Conservation (phyloP, 306 rosid genomes). For the peach (Prunus persica) region Prunus_persica_NCBIv2 NC_034015.1:22195001-22195500, state of each 20-base stretch:
- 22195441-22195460: not conserved
- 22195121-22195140: no score
- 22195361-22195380: no score
- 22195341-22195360: not conserved
- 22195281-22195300: conserved; percentile 67
- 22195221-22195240: conserved; percentile 97
- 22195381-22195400: not conserved
- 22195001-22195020: conserved; percentile 78
- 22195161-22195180: not conserved
- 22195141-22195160: not conserved
- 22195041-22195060: conserved; percentile 65
- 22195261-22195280: conserved; percentile 89
- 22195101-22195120: no score
- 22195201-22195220: conserved; percentile 21
- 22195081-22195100: not conserved
- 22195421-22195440: not conserved
- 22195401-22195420: not conserved
- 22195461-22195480: not conserved
- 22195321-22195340: conserved; percentile 13
- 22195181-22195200: conserved; percentile 7
- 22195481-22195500: no score
- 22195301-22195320: conserved; percentile 89
- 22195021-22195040: conserved; percentile 69
- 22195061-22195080: not conserved
- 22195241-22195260: conserved; percentile 73